These are phyloP conservation scores for Filosporella fistucella DNA, from an alignment of 495 filamentous ascomycete genomes.

Conservation along the genomic window DNA sequence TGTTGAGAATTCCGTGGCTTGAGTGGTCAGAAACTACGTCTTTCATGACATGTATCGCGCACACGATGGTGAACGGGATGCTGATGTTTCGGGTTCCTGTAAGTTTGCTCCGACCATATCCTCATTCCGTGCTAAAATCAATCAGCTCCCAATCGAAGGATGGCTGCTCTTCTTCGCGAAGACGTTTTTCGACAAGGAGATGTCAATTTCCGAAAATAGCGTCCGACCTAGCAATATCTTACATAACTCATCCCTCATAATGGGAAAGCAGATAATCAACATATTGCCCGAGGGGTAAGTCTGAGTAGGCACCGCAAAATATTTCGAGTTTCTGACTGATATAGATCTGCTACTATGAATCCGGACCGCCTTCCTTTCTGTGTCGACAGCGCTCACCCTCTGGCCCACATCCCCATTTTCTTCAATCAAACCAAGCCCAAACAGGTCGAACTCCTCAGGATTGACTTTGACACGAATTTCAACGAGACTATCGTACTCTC, in stretches of 20 bases:
- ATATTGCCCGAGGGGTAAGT: conserved; percentile 90
- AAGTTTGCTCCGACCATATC: conserved; percentile 24
- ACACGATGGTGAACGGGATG: conserved; percentile 70
- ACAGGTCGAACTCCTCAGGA: conserved; percentile 75
- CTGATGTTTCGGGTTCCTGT: conserved; percentile 90
- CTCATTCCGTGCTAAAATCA: conserved; percentile 16
- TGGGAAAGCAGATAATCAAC: conserved; percentile 94
- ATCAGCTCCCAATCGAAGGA: conserved; percentile 57
- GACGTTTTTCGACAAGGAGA: conserved; percentile 80
- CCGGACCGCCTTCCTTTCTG: conserved; percentile 74
- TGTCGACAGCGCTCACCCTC: conserved; percentile 55
- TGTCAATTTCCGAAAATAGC: conserved; percentile 82
- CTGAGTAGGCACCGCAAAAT: neutral
- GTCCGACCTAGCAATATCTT: conserved; percentile 83
- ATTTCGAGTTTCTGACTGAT: neutral
- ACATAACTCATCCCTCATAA: conserved; percentile 85
- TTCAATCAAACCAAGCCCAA: conserved; percentile 91
- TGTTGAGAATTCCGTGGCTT: conserved; percentile 89
- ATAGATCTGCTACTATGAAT: conserved; percentile 80
- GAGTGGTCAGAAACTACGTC: conserved; percentile 77
- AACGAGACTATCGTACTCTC: conserved; percentile 75
- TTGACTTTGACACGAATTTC: conserved; percentile 72
- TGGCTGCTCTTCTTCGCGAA: conserved; percentile 66
- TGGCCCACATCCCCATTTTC: conserved; percentile 71
- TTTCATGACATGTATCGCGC: conserved; percentile 57